Conservation (phyloP, 208 protist genomes). For the Blastocrithidia nonstop region DNA sequence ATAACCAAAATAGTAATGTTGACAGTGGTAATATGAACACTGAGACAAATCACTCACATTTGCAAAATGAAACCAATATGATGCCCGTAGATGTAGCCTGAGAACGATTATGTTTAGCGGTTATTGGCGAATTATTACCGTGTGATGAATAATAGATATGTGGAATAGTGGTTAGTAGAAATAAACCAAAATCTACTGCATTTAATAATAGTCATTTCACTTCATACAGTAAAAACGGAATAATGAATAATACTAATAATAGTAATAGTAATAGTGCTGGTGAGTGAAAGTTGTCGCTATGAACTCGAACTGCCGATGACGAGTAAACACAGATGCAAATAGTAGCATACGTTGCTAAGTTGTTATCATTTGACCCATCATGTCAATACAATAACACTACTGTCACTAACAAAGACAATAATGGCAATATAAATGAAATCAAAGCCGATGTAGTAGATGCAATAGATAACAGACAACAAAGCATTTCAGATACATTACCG, state of each 20-base stretch:
- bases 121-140: conserved; percentile 72
- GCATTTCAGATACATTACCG: no score
- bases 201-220: no score
- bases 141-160: conserved; percentile 73
- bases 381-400: not conserved
- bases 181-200: conserved; percentile 12
- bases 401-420: not conserved
- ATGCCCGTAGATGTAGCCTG: conserved; percentile 58
- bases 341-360: conserved; percentile 28
- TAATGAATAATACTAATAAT: conserved; percentile 44
- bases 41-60: no score
- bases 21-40: no score
- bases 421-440: not conserved
- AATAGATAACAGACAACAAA: no score
- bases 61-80: no score
- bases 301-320: conserved; percentile 69
- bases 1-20: no score
- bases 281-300: conserved; percentile 75
- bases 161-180: conserved; percentile 49
- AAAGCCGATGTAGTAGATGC: no score
- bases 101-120: conserved; percentile 51
- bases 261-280: conserved; percentile 4
- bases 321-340: conserved; percentile 40
- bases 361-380: conserved; percentile 21
- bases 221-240: no score